Percentiles rank a stretch among this genome's conserved stretches.
Conservation (phyloP, 129 eudicot genomes). For the Cynara cardunculus region DNA sequence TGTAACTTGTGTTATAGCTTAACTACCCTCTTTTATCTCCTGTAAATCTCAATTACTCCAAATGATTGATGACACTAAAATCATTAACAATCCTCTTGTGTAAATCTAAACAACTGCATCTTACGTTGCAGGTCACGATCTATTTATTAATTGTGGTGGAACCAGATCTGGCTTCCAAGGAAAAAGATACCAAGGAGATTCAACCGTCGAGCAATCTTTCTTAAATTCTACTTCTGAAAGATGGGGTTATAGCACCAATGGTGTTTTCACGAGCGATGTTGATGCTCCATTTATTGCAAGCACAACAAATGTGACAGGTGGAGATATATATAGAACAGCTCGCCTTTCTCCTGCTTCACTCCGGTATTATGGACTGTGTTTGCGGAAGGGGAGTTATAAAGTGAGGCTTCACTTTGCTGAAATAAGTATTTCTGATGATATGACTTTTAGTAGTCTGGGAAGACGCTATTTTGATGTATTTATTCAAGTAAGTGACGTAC, state of each 20-base stretch:
- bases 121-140: slow-evolving; percentile 41
- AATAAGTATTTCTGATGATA: slow-evolving; percentile 47
- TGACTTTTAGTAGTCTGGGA: slow-evolving; percentile 47
- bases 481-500: slow-evolving; percentile 45
- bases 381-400: slow-evolving; percentile 60
- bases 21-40: background rate
- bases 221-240: slow-evolving; percentile 31
- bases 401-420: slow-evolving; percentile 90
- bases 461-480: slow-evolving; percentile 55
- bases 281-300: slow-evolving; percentile 23
- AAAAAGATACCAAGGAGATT: slow-evolving; percentile 46
- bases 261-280: slow-evolving; percentile 40
- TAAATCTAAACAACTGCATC: background rate
- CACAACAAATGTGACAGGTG: slow-evolving; percentile 20
- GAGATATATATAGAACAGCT: slow-evolving; percentile 50
- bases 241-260: slow-evolving; percentile 83
- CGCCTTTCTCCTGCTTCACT: slow-evolving; percentile 68
- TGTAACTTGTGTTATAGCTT: background rate
- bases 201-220: slow-evolving; percentile 42
- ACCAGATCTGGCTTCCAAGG: slow-evolving; percentile 32
- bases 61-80: background rate
- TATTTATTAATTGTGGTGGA: slow-evolving; percentile 84
- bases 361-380: slow-evolving; percentile 60
- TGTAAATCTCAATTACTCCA: background rate
- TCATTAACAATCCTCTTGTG: background rate